A percentile compares a stretch with the other conserved stretches of the same genome.
phyloP scores from a whole-genome alignment of 768 basidiomycete genomes.

The Crepidotus variabilis region DNA sequence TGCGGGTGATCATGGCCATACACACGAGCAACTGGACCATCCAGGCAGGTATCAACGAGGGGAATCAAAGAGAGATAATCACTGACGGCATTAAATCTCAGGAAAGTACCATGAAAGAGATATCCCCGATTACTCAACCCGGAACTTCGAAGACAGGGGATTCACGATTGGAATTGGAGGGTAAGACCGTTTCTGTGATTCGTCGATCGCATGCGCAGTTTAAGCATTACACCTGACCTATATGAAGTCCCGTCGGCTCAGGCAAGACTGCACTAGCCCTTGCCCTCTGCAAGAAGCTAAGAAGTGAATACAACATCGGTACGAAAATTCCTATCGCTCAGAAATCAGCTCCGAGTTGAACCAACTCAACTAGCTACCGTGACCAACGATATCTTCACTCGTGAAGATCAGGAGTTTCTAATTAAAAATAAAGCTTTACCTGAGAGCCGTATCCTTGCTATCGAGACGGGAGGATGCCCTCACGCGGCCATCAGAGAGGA shows the following conservation, averaged over 20 bases:
- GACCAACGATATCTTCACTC: constrained; percentile 99
- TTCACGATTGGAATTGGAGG: constrained; percentile 99
- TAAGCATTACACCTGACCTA: not conserved
- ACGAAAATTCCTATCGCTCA: not conserved
- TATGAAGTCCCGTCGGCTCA: constrained; percentile 88
- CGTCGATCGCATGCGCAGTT: not conserved
- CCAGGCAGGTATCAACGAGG: constrained; percentile 49
- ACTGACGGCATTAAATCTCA: constrained; percentile 24
- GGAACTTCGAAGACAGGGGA: constrained; percentile 89
- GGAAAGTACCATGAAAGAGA: constrained; percentile 93
- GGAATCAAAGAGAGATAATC: not conserved
- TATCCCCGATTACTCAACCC: constrained; percentile 77
- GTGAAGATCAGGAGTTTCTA: constrained; percentile 96
- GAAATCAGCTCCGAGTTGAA: not conserved
- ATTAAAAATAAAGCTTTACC: constrained; percentile 91
- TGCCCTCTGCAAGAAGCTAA: constrained; percentile 78
- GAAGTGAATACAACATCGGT: constrained; percentile 92
- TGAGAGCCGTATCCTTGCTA: constrained; percentile 82
- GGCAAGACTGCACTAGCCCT: constrained; percentile 96
- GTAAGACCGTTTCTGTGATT: constrained; percentile 38
- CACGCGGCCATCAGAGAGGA: constrained; percentile 99
- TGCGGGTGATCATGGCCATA: constrained; percentile 83
- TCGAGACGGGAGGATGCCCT: constrained; percentile 97
- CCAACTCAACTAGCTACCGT: constrained; percentile 60
- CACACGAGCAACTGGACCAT: constrained; percentile 90